Base-by-base conservation (phyloP, 2,329 filamentous ascomycete species). In the Orbilia brochopaga region DNA sequence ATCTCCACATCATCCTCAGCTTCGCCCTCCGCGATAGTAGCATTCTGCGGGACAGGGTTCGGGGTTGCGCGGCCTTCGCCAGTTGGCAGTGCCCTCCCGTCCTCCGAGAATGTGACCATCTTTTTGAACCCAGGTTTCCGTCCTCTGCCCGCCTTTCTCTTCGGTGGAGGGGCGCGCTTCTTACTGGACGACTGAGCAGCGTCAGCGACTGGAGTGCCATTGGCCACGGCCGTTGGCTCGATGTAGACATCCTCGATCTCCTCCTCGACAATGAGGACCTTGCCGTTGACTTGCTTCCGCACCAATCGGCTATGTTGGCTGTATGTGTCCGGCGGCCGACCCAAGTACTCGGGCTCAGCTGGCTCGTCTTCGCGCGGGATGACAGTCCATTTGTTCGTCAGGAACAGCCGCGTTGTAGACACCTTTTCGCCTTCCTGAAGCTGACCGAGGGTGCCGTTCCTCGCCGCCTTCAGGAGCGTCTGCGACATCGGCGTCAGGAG, bases 401-500 rank as follows among this genome's bases (percentile, higher is more conserved):
- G 69, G 58, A 77, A 77, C 2, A 76, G 60, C 13, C 66, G 42
- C 37, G 48, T 75, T 42, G 30, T 75, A 56, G 10, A 50, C n/a
- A 51, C 54, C 11, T 53, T 21, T 10, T 57, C 50, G 27, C 37
- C 59, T 8, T 55, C 35, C 15, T 53, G 42, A 5, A 32, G 42
- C 27, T 70, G 59, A 11, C 62, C 67, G 13, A 72, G 46, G 1
- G 73, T 73, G 6, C 76, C 75, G 6, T 75, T 75, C 57, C 76
- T 74, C 19, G 76, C 76, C 2, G 76, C 76, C 37, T 76, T 75
- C 5, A 77, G 74, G 27, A 77, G 76, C 10, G 74, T 76, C 40
- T 75, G 75, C 1, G 76, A 76, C 73, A 76, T 76, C 7, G 74
- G 74, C 1, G 75, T 75, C 15, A 77, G 67, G 46, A 77, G 75